Evolutionary conservation across 2,329 filamentous ascomycete species (phyloP).

Genomic region (Dothideomycetes sp.): DNA sequence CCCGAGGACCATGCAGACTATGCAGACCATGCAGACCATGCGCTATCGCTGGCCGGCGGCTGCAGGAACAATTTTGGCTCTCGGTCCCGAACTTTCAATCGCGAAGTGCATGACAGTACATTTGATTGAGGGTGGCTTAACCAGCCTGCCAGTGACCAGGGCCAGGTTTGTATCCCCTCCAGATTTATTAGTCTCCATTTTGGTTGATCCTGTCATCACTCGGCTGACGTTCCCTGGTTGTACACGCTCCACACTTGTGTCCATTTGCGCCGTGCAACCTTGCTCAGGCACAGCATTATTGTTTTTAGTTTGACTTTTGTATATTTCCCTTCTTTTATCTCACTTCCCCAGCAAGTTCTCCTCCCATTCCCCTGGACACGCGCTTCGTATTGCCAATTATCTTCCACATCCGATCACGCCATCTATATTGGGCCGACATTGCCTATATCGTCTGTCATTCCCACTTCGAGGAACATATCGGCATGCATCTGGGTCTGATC

Average conservation of each 20-base stretch:
- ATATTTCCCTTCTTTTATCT: not conserved
- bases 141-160: too few species aligned
- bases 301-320: not conserved
- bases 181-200: constrained; percentile 12
- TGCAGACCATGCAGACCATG: too few species aligned
- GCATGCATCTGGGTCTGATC: too few species aligned
- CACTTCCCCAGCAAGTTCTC: not conserved
- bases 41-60: constrained; percentile 7
- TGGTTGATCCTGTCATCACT: constrained; percentile 8
- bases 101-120: constrained; percentile 5
- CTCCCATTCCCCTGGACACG: not conserved
- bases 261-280: constrained; percentile 12
- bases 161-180: constrained; percentile 10
- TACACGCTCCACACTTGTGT: constrained; percentile 11
- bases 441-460: too few species aligned
- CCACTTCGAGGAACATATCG: too few species aligned
- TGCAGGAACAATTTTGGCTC: constrained; percentile 12
- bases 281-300: constrained; percentile 10
- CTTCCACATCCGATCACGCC: too few species aligned
- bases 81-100: too few species aligned
- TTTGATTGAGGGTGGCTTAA: constrained; percentile 13
- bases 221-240: constrained; percentile 10
- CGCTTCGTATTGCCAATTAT: too few species aligned
- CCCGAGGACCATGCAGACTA: constrained; percentile 8
- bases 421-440: too few species aligned